These are phyloP conservation scores for Xylaria hypoxylon DNA, from an alignment of 2,329 filamentous ascomycete genomes.

Conservation along the genomic window DNA sequence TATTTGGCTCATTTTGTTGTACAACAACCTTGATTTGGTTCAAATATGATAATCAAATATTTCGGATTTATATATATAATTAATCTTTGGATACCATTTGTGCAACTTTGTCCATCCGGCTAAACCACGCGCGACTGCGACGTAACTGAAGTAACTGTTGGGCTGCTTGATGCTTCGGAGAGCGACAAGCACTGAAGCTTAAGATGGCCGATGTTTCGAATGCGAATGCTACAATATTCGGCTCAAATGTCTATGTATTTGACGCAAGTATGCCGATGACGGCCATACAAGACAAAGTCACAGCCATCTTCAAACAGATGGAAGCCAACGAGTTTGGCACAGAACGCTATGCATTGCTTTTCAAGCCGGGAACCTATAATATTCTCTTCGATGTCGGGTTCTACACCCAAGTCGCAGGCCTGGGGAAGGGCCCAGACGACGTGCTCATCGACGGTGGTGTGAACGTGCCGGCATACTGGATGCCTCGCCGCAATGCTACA, in stretches of 20 bases:
- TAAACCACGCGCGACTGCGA: not conserved
- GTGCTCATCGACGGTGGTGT: conserved; percentile 51
- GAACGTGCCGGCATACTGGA: conserved; percentile 53
- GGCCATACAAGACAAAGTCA: conserved; percentile 48
- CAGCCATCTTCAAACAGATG: conserved; percentile 50
- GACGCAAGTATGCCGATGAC: conserved; percentile 47
- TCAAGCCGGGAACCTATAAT: conserved; percentile 50
- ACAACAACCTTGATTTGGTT: too few relatives aligned
- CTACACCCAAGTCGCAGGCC: conserved; percentile 51
- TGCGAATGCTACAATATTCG: conserved; percentile 49
- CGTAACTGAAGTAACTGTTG: not conserved
- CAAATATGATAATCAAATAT: not conserved
- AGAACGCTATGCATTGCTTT: conserved; percentile 50
- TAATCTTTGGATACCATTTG: not conserved
- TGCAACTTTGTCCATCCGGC: not conserved
- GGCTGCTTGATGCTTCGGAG: not conserved
- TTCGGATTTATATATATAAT: not conserved
- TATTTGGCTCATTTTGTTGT: not conserved
- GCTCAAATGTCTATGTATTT: conserved; percentile 51
- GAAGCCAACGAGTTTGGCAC: conserved; percentile 51
- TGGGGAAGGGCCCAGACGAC: conserved; percentile 49
- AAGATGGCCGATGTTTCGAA: conserved; percentile 27
- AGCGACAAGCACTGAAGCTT: not conserved
- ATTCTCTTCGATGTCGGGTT: conserved; percentile 52
- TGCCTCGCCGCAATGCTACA: conserved; percentile 52